Base-by-base conservation (phyloP, 345 rosid genomes). In the Melastoma malabathricum region DNA sequence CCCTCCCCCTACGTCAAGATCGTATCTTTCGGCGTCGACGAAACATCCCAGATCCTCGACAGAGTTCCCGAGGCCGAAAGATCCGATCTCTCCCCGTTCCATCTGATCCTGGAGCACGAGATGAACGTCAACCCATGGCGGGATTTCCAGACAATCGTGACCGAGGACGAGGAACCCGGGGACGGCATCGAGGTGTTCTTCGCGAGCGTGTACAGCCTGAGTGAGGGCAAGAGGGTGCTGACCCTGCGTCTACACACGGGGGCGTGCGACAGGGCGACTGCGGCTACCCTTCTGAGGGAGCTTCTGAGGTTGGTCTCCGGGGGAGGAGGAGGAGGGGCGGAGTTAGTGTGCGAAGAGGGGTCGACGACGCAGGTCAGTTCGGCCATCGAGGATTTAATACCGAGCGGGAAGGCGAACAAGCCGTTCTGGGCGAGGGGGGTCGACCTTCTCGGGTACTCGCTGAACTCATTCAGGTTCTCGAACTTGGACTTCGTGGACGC, bases 371-470 rank as follows among this genome's bases (percentile, higher is more conserved):
- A 58, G 65, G 62, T 77, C 7, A 68, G 75, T 58, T 46, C 59
- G 73, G 78, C 75, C 31, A 80, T 90, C 18, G 96, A 90, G 72
- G 82, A 86, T 17, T 55, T 68, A 34, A 41, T 90, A n/a, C 98
- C 98, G 15, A 59, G 54, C 14, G 96, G 86, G 48, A 82, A 80
- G 64, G 82, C 68, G 29, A 50, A 72, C 57, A 90, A 90, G 71
- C 73, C 84, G 43, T 75, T 86, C 22, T 86, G 96, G 98, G 78
- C 72, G 27, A 88, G 96, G 50, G 98, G 96, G 10, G 31, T 78
- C n/a, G 94, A 90, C 79, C 55, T 90, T 78, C 65, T 90, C 22
- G 98, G 98, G 5, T 90, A 90, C 63, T 90, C 98, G 25, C 34
- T 90, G 67, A 90, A 86, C 50, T 71, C 96, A 0, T 71, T 86